A percentile compares a stretch with the other conserved stretches of the same genome.
Evolutionary conservation across 1,284 basidiomycete species (phyloP).

Genomic region (Trichosporon coremiiforme): DNA sequence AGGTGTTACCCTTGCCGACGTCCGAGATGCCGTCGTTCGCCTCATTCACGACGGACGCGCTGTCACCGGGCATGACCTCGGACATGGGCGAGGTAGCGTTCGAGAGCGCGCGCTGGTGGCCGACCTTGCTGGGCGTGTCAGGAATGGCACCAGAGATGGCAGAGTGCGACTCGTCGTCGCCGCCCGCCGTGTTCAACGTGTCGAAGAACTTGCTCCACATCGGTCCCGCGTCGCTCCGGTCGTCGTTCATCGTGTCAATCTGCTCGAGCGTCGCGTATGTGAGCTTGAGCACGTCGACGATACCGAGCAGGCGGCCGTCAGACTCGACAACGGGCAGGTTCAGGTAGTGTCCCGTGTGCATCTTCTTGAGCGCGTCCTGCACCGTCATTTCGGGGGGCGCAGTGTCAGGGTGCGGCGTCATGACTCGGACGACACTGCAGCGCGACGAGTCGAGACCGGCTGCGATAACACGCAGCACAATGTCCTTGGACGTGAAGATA

Average conservation of each 20-base stretch:
- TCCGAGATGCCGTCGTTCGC: slow-evolving; percentile 58
- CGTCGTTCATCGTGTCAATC: slow-evolving; percentile 83
- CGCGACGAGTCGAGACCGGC: slow-evolving; percentile 92
- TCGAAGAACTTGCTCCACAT: slow-evolving; percentile 99
- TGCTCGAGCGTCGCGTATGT: slow-evolving; percentile 98
- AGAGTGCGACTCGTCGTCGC: slow-evolving; percentile 75
- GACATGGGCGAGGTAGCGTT: slow-evolving; percentile 67
- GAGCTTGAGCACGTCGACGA: slow-evolving; percentile 96
- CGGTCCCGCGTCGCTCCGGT: slow-evolving; percentile 70
- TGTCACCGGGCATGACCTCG: slow-evolving; percentile 95
- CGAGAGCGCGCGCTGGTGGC: slow-evolving; percentile 62
- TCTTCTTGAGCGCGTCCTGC: slow-evolving; percentile 97
- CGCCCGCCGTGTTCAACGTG: slow-evolving; percentile 68
- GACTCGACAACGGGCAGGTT: slow-evolving; percentile 94
- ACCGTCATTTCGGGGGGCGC: slow-evolving; percentile 87
- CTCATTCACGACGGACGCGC: slow-evolving; percentile 75
- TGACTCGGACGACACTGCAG: slow-evolving; percentile 96
- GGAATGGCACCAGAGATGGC: slow-evolving; percentile 63
- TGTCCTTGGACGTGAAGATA: slow-evolving; percentile 98
- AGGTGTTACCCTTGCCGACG: slow-evolving; percentile 56
- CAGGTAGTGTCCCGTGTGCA: slow-evolving; percentile 98
- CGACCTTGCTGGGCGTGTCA: slow-evolving; percentile 50
- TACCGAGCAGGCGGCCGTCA: slow-evolving; percentile 85
- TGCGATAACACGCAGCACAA: slow-evolving; percentile 96
- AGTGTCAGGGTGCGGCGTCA: slow-evolving; percentile 99